Percentiles rank a stretch among this genome's conserved stretches.
phyloP scores from a whole-genome alignment of 148 eudicot species.

The Diospyros lotus region DNA sequence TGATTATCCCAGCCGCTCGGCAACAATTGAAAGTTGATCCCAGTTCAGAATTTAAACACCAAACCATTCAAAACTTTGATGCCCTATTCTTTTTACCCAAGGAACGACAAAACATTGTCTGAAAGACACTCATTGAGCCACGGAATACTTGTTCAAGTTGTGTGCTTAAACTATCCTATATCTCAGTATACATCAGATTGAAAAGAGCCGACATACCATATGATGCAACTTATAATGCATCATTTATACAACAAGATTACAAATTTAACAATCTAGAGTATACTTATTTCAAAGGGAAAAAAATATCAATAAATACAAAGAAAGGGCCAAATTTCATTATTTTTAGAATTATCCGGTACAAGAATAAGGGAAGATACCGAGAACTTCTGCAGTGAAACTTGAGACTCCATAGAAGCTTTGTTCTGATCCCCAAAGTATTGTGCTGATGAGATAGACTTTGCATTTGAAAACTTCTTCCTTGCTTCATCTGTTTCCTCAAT shows the following conservation, averaged over 20 bases:
- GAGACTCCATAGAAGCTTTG: conserved; percentile 48
- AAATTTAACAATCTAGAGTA: not conserved
- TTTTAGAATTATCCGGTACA: not conserved
- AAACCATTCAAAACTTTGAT: not conserved
- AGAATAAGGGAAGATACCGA: conserved; percentile 46
- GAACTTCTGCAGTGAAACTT: conserved; percentile 68
- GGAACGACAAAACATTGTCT: not conserved
- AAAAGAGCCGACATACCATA: not conserved
- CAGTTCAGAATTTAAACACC: not conserved
- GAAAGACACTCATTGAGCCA: not conserved
- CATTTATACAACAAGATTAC: not conserved
- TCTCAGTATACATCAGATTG: not conserved
- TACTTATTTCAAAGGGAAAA: no score
- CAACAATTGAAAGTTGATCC: not conserved
- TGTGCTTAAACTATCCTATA: not conserved
- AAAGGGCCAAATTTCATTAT: not conserved
- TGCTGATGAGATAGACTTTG: conserved; percentile 90
- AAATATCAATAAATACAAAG: no score
- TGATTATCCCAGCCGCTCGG: no score
- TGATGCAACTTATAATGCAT: not conserved
- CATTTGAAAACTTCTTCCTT: conserved; percentile 92
- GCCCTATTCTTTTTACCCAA: not conserved
- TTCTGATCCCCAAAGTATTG: conserved; percentile 80
- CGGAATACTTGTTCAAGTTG: not conserved
- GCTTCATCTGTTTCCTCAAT: conserved; percentile 94